Percentiles rank a stretch among this genome's conserved stretches.
Evolutionary conservation across 192 early-diverging fungal species (phyloP).

Genomic region (Oehlia diaphana): DNA sequence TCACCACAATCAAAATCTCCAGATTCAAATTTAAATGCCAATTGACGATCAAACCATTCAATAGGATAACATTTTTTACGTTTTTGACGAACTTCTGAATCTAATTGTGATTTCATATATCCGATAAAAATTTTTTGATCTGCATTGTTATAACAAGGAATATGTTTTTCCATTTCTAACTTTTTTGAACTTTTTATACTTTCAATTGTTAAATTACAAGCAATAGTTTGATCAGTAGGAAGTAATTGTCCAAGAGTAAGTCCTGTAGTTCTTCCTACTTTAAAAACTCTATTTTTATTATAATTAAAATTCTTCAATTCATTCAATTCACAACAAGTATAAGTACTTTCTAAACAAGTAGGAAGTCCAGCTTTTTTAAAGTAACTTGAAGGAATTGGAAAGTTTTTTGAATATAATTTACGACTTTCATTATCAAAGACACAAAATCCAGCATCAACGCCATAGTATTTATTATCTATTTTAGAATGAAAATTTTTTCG

Average conservation of each 20-base stretch:
- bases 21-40: neutral
- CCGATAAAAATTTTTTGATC: neutral
- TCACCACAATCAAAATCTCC: neutral
- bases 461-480: too few species aligned
- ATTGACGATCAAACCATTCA: constrained; percentile 13
- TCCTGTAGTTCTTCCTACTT: neutral
- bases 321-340: too few species aligned
- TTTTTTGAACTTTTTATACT: neutral
- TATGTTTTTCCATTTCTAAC: neutral
- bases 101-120: constrained; percentile 3
- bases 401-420: too few species aligned
- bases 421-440: too few species aligned
- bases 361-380: too few species aligned
- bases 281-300: neutral
- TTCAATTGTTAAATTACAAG: neutral
- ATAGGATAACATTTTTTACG: neutral
- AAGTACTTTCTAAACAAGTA: too few species aligned
- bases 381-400: too few species aligned
- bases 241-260: neutral
- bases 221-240: neutral
- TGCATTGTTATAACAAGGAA: neutral
- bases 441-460: too few species aligned
- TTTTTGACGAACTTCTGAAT: neutral
- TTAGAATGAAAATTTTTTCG: too few species aligned
- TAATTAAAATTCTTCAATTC: neutral